These are phyloP conservation scores for Rhodotorula sp. DNA, from an alignment of 1,284 basidiomycete genomes.

Conservation along the genomic window DNA sequence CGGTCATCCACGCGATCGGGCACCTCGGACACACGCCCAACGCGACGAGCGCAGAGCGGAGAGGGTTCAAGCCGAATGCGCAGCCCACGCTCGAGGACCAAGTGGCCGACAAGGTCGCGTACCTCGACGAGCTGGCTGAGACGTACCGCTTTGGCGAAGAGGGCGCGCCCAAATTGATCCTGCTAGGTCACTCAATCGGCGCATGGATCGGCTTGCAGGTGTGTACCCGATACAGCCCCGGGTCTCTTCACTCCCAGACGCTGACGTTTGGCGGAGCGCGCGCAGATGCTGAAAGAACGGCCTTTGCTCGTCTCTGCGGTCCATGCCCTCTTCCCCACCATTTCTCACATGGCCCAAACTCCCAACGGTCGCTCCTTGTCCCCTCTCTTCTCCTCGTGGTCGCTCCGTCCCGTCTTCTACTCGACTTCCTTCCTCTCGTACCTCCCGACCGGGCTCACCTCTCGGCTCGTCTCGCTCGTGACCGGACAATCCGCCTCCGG, in stretches of 20 bases:
- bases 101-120: conserved; percentile 36
- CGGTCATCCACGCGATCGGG: conserved; percentile 28
- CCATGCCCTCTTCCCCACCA: conserved; percentile 37
- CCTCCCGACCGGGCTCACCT: conserved; percentile 19
- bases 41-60: not conserved
- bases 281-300: conserved; percentile 21
- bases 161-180: conserved; percentile 17
- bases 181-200: conserved; percentile 40
- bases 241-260: too few species aligned
- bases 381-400: conserved; percentile 29
- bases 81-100: conserved; percentile 31
- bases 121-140: conserved; percentile 24
- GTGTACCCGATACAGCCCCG: not conserved
- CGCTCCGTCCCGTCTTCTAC: conserved; percentile 31
- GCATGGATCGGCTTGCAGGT: conserved; percentile 33
- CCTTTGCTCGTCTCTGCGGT: conserved; percentile 13
- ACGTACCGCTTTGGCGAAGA: conserved; percentile 4
- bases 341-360: conserved; percentile 36
- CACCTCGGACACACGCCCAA: conserved; percentile 33
- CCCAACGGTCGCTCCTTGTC: conserved; percentile 34
- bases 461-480: conserved; percentile 25
- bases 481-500: conserved; percentile 19
- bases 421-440: conserved; percentile 32
- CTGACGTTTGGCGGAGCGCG: not conserved
- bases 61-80: conserved; percentile 7